Evolutionary conservation across 176 grass and related monocot species (phyloP), one percentile per base, ranked within the genome.

Genomic region (Carex parvula): DNA sequence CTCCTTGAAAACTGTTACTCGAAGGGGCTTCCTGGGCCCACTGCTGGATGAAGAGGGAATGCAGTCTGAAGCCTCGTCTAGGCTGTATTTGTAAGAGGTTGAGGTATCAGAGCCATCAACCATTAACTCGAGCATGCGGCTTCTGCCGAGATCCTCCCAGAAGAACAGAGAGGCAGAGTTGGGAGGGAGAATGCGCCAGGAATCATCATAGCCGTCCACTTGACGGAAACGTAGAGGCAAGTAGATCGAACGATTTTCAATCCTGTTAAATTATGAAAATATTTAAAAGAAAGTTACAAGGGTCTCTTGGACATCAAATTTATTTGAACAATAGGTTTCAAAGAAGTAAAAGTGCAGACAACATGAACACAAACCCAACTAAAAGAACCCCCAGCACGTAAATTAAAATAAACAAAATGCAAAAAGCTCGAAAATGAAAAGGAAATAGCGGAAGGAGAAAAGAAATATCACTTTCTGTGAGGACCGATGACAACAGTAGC

Each of bases 171-270:
- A 80, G 64, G 95, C 90, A 89, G 92, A 94, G 87, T 98, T 95
- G 37, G 95, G 92, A 73, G 86, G 80, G 41, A 98, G 80, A 90
- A 69, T 93, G 86, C 87, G 86, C 95, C 95, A 98, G 9, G 91
- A 89, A 83, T 90, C 84, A 88, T 93, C 91, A 83, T 85, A 83
- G 79, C 91, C 91, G 76, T 89, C 89, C 15, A 89, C 86, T 91
- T 98, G 95, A 44, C 95, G 95, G 79, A 95, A 90, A 64, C 63
- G 74, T 76, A 98, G n/a, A 87, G 89, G 92, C 86, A 98, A 89
- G 80, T 93, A 98, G 91, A 95, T 98, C 13, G 92, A 98, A 57
- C 92, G 95, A 84, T 98, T 98, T 88, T 98, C 95, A 73, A 98
- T 91, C 88, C 95, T 98, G 89, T 57, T 66, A 79, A 80, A 77